Base-by-base conservation (phyloP, 768 basidiomycete species). In the Boletus barrowsii region DNA sequence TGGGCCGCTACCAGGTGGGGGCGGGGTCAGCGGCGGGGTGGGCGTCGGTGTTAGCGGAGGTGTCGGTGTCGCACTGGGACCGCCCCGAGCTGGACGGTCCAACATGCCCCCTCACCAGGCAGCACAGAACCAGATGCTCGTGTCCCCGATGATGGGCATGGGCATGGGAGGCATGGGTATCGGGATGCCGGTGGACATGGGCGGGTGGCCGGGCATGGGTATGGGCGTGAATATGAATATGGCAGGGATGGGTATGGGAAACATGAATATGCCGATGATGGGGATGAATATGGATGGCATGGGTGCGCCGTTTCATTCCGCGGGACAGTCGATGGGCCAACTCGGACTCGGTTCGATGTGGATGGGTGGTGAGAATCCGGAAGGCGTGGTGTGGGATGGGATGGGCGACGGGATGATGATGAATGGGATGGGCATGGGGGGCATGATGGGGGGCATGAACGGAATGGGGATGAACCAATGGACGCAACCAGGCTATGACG, bases 101-200 rank as follows among this genome's bases (percentile, higher is more conserved):
- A 57, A 54, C 42, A 46, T 56, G 35, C 29, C 61, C 1, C 55
- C 42, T 5, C 58, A 58, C 18, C 68, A 67, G 45, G 50, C 54
- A 22, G 54, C 53, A 5, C 61, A 60, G 49, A 70, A 63, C 51
- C 62, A 56, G 54, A 66, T 67, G 63, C 55, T 74, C 65, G 69
- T 76, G 41, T 59, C 72, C 47, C 72, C 72, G 22, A 75, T 76
- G 75, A 72, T 75, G 69, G 73, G 72, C 10, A 75, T 76, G 71
- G 73, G 74, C 4, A 75, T 77, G 71, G 73, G 73, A 45, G 70
- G 68, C 2, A 63, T 72, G 68, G 72, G 69, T 41, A 73, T 81
- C 57, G 71, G 70, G 22, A 73, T 68, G 71, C 56, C 62, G 10
- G 68, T 74, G 52, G 72, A 71, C 10, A 68, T 71, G 63, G 44